These are phyloP conservation scores for Heracleum sosnowskyi DNA, from an alignment of 129 eudicot species.

Conservation along the genomic window DNA sequence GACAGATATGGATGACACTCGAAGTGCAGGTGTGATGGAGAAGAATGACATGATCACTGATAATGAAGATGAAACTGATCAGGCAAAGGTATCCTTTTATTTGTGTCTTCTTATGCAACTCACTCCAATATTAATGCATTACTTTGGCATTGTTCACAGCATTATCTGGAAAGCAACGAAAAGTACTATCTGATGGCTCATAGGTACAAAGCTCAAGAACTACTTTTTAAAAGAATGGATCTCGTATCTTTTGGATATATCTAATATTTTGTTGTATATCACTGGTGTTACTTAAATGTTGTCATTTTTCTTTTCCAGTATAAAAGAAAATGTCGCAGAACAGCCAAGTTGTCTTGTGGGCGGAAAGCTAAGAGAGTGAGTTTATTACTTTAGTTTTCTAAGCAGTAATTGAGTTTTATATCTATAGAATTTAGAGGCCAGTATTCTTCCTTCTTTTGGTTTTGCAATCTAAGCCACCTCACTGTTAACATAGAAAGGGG, in stretches of 20 bases:
- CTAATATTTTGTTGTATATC: background rate
- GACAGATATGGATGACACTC: slow-evolving; percentile 50
- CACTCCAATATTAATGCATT: slow-evolving; percentile 11
- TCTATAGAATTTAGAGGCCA: background rate
- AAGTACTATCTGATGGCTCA: slow-evolving; percentile 98
- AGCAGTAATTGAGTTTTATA: background rate
- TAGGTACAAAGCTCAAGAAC: slow-evolving; percentile 41
- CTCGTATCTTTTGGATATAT: background rate
- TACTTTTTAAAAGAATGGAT: background rate
- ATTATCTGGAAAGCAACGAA: slow-evolving; percentile 95
- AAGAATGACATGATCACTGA: slow-evolving; percentile 50
- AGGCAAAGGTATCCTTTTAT: slow-evolving; percentile 62
- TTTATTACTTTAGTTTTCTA: slow-evolving; percentile 12
- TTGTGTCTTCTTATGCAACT: background rate
- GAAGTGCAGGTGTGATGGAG: slow-evolving; percentile 32
- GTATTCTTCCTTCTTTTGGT: background rate
- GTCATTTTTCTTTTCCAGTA: slow-evolving; percentile 41
- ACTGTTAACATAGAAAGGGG: background rate
- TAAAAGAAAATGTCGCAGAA: slow-evolving; percentile 71
- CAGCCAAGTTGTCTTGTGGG: slow-evolving; percentile 80
- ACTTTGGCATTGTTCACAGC: slow-evolving; percentile 43
- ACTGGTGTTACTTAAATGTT: background rate
- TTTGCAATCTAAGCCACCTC: background rate
- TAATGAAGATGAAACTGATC: slow-evolving; percentile 89
- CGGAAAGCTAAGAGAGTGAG: slow-evolving; percentile 95